Conservation (phyloP, 331 rosid genomes). For the Cydonia oblonga region DNA sequence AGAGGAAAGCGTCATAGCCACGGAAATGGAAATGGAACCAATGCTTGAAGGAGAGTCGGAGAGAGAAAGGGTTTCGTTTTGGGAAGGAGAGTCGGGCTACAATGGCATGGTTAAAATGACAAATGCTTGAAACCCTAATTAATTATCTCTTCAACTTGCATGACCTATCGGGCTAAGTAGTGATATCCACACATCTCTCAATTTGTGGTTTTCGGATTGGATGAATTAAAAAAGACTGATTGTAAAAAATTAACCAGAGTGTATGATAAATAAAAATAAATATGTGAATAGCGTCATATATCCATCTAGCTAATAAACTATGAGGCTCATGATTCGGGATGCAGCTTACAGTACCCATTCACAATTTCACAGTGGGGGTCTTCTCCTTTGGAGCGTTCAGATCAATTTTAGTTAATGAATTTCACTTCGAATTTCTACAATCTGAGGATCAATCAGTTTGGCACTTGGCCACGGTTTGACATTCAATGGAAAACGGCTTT, state of each 20-base stretch:
- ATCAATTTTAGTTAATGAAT: not conserved
- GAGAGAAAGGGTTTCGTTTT: no score
- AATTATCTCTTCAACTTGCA: not conserved
- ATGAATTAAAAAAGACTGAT: no score
- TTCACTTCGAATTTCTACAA: not conserved
- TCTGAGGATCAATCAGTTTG: not conserved
- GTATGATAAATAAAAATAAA: no score
- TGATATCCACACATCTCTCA: no score
- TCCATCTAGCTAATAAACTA: no score
- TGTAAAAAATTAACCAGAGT: no score
- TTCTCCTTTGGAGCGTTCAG: not conserved
- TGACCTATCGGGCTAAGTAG: not conserved
- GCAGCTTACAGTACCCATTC: not conserved
- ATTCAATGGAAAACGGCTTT: not conserved
- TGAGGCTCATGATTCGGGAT: not conserved
- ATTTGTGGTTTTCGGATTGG: fast-evolving
- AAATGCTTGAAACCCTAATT: not conserved
- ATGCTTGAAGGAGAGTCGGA: no score
- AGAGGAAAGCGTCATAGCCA: no score
- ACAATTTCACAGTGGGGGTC: not conserved
- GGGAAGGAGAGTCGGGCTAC: no score
- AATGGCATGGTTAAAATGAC: not conserved
- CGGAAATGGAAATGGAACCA: no score
- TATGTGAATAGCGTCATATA: no score
- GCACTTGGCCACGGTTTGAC: not conserved